Evolutionary conservation across 768 basidiomycete species (phyloP).

Genomic region (Pulveroboletus sp.): DNA sequence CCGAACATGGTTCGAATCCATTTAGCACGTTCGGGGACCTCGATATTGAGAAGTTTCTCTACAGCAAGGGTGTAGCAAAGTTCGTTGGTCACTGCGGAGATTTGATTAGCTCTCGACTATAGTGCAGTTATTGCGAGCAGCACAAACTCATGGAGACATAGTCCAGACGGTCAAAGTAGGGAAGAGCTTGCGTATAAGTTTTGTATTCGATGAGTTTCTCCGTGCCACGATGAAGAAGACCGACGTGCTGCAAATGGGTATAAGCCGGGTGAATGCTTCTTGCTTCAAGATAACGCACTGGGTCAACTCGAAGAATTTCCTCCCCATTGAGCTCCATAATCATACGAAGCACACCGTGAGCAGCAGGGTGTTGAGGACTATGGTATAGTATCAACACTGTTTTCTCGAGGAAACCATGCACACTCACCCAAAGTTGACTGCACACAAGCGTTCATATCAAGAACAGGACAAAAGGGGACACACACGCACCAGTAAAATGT

Average conservation of each 20-base stretch:
- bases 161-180: slow-evolving; percentile 98
- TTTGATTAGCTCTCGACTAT: slow-evolving; percentile 1
- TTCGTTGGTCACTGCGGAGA: slow-evolving; percentile 91
- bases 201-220: slow-evolving; percentile 99
- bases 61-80: slow-evolving; percentile 96
- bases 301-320: slow-evolving; percentile 85
- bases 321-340: slow-evolving; percentile 98
- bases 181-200: slow-evolving; percentile 94
- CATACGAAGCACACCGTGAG: slow-evolving; percentile 96
- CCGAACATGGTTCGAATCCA: slow-evolving; percentile 98
- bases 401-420: neutral
- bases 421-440: slow-evolving; percentile 89
- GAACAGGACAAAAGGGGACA: neutral
- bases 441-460: slow-evolving; percentile 8
- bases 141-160: slow-evolving; percentile 97
- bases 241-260: slow-evolving; percentile 68
- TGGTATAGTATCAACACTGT: neutral
- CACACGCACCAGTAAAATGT: slow-evolving; percentile 83
- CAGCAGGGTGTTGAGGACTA: slow-evolving; percentile 92
- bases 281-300: slow-evolving; percentile 42
- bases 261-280: slow-evolving; percentile 4
- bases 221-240: slow-evolving; percentile 93
- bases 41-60: slow-evolving; percentile 95
- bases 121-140: slow-evolving; percentile 2
- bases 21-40: slow-evolving; percentile 94